Conservation (phyloP, 768 basidiomycete genomes). For the Boletus vermiculosoides region DNA sequence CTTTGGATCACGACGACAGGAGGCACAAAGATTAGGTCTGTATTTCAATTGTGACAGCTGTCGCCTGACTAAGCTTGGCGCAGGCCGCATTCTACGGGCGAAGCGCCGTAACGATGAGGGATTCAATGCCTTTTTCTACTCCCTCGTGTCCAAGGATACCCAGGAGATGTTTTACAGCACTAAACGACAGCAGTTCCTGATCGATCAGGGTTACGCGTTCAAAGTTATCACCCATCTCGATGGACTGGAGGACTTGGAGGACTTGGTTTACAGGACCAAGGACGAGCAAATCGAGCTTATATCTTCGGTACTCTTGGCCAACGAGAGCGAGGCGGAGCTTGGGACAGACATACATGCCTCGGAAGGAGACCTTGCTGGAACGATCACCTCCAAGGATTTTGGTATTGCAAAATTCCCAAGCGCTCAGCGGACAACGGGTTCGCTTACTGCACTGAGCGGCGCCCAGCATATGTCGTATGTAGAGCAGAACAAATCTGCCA, state of each 20-base stretch:
- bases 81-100: constrained; percentile 93
- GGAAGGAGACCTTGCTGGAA: constrained; percentile 84
- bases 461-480: constrained; percentile 91
- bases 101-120: constrained; percentile 99
- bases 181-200: constrained; percentile 97
- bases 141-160: constrained; percentile 97
- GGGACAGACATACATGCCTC: constrained; percentile 79
- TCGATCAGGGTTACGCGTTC: constrained; percentile 99
- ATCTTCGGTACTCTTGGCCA: constrained; percentile 87
- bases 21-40: constrained; percentile 91
- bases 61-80: constrained; percentile 10
- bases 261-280: constrained; percentile 87
- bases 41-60: constrained; percentile 17
- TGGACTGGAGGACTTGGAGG: constrained; percentile 80
- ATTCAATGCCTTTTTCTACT: constrained; percentile 99
- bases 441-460: constrained; percentile 80
- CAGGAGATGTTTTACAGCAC: constrained; percentile 99
- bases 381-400: constrained; percentile 84
- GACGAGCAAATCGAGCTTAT: constrained; percentile 96
- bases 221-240: constrained; percentile 99
- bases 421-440: constrained; percentile 78
- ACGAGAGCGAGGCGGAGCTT: constrained; percentile 86
- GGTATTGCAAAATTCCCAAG: constrained; percentile 62
- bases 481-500: constrained; percentile 88
- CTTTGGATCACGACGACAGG: constrained; percentile 96